Conservation (phyloP, 371 early-diverging fungal species). For the Zopfochytrium polystomum region DNA sequence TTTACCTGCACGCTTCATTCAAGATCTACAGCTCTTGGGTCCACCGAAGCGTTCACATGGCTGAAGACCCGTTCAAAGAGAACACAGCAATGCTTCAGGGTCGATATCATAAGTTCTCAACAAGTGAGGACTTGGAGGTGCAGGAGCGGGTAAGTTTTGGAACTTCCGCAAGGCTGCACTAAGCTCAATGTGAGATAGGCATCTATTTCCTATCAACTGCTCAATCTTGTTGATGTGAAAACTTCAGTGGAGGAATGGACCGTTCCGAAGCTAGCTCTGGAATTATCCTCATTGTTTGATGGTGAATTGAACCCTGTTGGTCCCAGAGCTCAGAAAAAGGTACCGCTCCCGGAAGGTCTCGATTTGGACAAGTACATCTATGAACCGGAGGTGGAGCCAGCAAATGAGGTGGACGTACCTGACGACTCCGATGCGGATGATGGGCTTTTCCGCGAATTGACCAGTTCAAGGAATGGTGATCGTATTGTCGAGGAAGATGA, state of each 20-base stretch:
- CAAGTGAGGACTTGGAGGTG: conserved; percentile 66
- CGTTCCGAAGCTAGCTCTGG: conserved; percentile 19
- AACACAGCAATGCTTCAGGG: conserved; percentile 30
- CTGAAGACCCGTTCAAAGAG: too few species aligned
- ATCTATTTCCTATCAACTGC: conserved; percentile 55
- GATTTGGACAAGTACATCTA: conserved; percentile 80
- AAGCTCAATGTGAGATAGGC: conserved; percentile 41
- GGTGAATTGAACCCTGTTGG: conserved; percentile 91
- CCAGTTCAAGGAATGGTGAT: background rate
- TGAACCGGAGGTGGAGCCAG: conserved; percentile 31
- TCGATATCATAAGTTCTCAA: conserved; percentile 51
- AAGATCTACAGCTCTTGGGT: conserved; percentile 72
- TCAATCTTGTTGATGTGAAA: conserved; percentile 48
- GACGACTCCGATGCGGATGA: conserved; percentile 12
- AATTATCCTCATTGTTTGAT: conserved; percentile 61
- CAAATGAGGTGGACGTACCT: conserved; percentile 12
- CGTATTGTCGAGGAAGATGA: background rate
- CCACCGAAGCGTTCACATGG: too few species aligned
- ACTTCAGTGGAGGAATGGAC: background rate
- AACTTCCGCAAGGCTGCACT: background rate
- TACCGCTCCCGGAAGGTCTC: conserved; percentile 83
- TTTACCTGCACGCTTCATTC: conserved; percentile 70
- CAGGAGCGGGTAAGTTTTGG: conserved; percentile 69
- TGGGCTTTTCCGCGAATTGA: background rate
- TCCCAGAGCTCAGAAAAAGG: conserved; percentile 85